Evolutionary conservation across 2,329 filamentous ascomycete species (phyloP).

Genomic region (Aureobasidium sp.): DNA sequence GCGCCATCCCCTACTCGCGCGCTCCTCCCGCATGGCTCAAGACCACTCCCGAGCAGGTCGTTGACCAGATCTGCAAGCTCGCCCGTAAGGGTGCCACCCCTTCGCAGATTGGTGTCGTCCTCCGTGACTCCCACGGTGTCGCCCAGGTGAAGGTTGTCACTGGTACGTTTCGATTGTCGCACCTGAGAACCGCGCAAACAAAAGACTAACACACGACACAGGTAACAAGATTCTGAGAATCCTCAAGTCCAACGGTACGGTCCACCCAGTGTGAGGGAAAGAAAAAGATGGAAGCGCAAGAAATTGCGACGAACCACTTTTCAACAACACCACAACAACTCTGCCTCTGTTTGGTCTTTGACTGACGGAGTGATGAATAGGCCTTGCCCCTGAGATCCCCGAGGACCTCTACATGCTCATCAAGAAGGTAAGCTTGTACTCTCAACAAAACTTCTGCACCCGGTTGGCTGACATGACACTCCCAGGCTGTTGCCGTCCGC

Average conservation of each 20-base stretch:
- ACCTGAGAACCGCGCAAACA: not conserved
- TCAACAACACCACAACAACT: conserved; percentile 24
- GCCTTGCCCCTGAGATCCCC: conserved; percentile 95
- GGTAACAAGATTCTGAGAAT: conserved; percentile 99
- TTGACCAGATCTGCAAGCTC: conserved; percentile 98
- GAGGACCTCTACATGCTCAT: conserved; percentile 99
- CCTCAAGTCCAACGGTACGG: conserved; percentile 93
- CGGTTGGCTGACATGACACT: conserved; percentile 3
- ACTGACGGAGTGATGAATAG: conserved; percentile 54
- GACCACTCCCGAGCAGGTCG: conserved; percentile 96
- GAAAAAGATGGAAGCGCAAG: conserved; percentile 20
- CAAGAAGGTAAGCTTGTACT: conserved; percentile 79
- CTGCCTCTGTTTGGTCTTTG: conserved; percentile 38
- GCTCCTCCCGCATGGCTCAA: conserved; percentile 91
- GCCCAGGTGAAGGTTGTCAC: conserved; percentile 97
- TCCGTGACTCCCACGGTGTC: conserved; percentile 96
- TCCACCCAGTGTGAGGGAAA: conserved; percentile 37
- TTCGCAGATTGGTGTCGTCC: conserved; percentile 97
- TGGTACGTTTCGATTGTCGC: conserved; percentile 52
- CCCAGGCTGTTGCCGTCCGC: conserved; percentile 88
- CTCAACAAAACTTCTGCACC: not conserved
- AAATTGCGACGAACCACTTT: conserved; percentile 6
- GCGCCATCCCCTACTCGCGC: conserved; percentile 94
- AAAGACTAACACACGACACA: conserved; percentile 30
- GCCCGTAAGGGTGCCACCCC: conserved; percentile 98